Percentiles rank a stretch among this genome's conserved stretches.
Conservation (phyloP, 2,329 filamentous ascomycete species). For the Huntiella omanensis region DNA sequence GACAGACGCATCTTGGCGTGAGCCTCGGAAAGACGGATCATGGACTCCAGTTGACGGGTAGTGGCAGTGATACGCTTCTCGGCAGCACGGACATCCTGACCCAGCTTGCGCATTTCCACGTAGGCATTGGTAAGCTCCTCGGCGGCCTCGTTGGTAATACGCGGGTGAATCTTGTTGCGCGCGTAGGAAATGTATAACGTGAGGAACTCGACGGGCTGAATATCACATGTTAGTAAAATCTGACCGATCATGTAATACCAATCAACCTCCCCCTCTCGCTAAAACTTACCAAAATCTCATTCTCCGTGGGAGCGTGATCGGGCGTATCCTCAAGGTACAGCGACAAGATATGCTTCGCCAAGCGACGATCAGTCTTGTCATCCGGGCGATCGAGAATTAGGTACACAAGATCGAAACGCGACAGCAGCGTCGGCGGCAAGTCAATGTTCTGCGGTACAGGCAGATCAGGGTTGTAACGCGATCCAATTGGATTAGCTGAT, state of each 20-base stretch:
- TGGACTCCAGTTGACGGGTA: constrained; percentile 87
- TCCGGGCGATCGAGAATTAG: constrained; percentile 88
- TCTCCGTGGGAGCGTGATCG: constrained; percentile 53
- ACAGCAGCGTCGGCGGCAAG: constrained; percentile 81
- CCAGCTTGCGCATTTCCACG: constrained; percentile 85
- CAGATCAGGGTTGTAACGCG: constrained; percentile 89
- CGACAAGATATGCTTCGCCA: constrained; percentile 81
- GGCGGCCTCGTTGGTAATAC: constrained; percentile 62
- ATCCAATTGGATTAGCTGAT: constrained; percentile 93
- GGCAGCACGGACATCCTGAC: constrained; percentile 65
- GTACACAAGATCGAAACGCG: constrained; percentile 92
- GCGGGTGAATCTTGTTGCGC: constrained; percentile 66
- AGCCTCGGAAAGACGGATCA: constrained; percentile 92
- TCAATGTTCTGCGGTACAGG: constrained; percentile 98
- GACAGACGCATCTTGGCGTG: constrained; percentile 95
- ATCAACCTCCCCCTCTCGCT: neutral
- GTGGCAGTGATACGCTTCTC: constrained; percentile 97
- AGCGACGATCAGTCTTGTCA: constrained; percentile 68
- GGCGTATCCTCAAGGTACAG: constrained; percentile 95
- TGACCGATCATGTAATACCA: neutral
- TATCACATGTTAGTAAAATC: constrained; percentile 2
- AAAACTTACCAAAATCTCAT: constrained; percentile 60
- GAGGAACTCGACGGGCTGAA: constrained; percentile 76
- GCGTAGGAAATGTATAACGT: constrained; percentile 97
- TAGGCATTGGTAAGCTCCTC: constrained; percentile 72